phyloP scores from a whole-genome alignment of 306 rosid genomes.

The Dalbergia cochinchinensis region DNA sequence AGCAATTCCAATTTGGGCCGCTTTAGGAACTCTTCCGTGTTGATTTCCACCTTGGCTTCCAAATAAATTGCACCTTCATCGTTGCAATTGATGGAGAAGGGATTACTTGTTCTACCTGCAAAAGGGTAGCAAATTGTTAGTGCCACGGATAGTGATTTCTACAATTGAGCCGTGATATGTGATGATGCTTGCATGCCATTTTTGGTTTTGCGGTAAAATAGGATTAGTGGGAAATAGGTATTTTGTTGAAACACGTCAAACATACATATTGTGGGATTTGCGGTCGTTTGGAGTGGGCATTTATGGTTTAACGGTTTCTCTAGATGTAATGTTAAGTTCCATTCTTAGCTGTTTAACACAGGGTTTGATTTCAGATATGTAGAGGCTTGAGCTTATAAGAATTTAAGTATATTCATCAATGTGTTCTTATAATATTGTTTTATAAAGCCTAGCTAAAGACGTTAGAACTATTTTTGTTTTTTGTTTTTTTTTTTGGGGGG shows the following conservation, averaged over 20 bases:
- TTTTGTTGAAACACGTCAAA: constrained; percentile 51
- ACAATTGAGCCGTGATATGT: constrained; percentile 36
- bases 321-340: constrained; percentile 54
- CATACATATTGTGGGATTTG: constrained; percentile 43
- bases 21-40: constrained; percentile 53
- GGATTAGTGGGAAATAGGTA: constrained; percentile 50
- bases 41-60: constrained; percentile 51
- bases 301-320: constrained; percentile 58
- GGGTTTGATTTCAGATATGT: neutral
- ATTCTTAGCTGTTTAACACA: constrained; percentile 2
- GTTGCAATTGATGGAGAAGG: constrained; percentile 51
- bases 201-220: constrained; percentile 41
- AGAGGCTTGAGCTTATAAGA: neutral
- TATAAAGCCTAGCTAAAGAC: neutral
- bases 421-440: neutral
- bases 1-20: constrained; percentile 45
- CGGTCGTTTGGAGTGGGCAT: constrained; percentile 29
- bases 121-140: constrained; percentile 61
- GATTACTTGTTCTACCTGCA: constrained; percentile 51
- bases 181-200: constrained; percentile 21
- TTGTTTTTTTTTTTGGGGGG: no score
- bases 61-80: constrained; percentile 56
- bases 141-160: constrained; percentile 55
- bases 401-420: constrained; percentile 1
- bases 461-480: neutral